These are phyloP conservation scores for Termitomyces sp. DNA, from an alignment of 768 basidiomycete species.

Conservation along the genomic window DNA sequence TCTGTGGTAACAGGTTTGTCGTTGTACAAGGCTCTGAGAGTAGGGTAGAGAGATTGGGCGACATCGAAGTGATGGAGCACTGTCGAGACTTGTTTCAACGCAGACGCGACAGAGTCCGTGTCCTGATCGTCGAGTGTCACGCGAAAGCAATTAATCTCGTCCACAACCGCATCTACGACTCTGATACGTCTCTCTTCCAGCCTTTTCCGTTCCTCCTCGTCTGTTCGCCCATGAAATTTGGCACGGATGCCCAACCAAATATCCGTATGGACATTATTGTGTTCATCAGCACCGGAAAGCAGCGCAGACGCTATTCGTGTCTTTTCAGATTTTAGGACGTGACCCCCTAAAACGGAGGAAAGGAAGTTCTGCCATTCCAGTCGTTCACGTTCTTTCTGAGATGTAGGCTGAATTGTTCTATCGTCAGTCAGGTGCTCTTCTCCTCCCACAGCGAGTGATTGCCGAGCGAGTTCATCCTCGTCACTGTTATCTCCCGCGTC, in stretches of 20 bases:
- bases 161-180: conserved; percentile 77
- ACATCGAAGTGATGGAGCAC: conserved; percentile 75
- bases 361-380: conserved; percentile 97
- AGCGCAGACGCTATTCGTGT: conserved; percentile 83
- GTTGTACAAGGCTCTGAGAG: conserved; percentile 69
- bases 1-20: conserved; percentile 75
- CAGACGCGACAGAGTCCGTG: conserved; percentile 35
- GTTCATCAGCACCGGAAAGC: conserved; percentile 64
- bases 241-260: conserved; percentile 93
- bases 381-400: conserved; percentile 73
- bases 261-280: conserved; percentile 61
- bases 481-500: conserved; percentile 73
- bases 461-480: conserved; percentile 59
- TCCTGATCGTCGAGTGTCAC: conserved; percentile 38
- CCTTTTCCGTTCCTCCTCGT: conserved; percentile 76
- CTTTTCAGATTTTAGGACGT: conserved; percentile 94
- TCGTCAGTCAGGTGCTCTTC: conserved; percentile 57
- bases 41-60: conserved; percentile 85
- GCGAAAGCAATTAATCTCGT: conserved; percentile 77
- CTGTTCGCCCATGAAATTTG: conserved; percentile 72
- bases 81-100: conserved; percentile 58
- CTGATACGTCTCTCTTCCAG: conserved; percentile 82
- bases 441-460: conserved; percentile 35
- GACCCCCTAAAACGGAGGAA: conserved; percentile 87
- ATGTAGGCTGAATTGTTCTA: conserved; percentile 63